Evolutionary conservation across 2,329 filamentous ascomycete species (phyloP), one percentile per base, ranked within the genome.

Genomic region (Talaromyces rugulosus): DNA sequence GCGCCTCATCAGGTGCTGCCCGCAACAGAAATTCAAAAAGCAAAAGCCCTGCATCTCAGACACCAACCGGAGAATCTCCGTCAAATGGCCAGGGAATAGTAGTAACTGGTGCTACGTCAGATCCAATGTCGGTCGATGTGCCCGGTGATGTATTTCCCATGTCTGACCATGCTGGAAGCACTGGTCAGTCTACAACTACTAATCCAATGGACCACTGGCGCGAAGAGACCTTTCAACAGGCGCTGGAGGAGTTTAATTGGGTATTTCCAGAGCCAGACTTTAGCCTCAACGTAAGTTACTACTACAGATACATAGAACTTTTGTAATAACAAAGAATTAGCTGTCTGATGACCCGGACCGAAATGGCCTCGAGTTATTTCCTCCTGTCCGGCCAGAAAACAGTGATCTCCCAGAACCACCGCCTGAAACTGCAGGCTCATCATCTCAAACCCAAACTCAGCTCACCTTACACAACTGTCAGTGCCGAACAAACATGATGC

Each of bases 401-500:
- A n/a, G 5, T 3, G 5, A 33, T 9, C 31, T 33, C 31, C 31
- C 11, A 40, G 36, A 40, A 8, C 14, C 36, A n/a, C 36, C 3
- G 12, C 5, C 36, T 40, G 36, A n/a, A 40, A 6, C 36, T 8
- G n/a, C 36, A n/a, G 34, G 5, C 34, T 14, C 34, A 36, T 16
- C 34, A 5, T 36, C 34, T 16, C 34, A 36, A 36, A n/a, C 36
- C 6, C 36, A 40, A 40, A 6, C 8, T 6, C 36, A 40, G 12
- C 36, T 14, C 14, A 3, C 2, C 14, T 40, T 40, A 40, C 36
- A 14, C 4, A 40, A 47, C 31, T 64, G 63, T 65, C 56, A 62
- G 16, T 64, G 62, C 33, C 36, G 59, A 59, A 30, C 44, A 31
- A 61, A 64, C 30, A 59, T 64, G 56, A 64, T 64, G 62, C 44